Percentiles rank a stretch among this genome's conserved stretches.
Evolutionary conservation across 1,284 basidiomycete species (phyloP).

Genomic region (Austroboletus niveus): DNA sequence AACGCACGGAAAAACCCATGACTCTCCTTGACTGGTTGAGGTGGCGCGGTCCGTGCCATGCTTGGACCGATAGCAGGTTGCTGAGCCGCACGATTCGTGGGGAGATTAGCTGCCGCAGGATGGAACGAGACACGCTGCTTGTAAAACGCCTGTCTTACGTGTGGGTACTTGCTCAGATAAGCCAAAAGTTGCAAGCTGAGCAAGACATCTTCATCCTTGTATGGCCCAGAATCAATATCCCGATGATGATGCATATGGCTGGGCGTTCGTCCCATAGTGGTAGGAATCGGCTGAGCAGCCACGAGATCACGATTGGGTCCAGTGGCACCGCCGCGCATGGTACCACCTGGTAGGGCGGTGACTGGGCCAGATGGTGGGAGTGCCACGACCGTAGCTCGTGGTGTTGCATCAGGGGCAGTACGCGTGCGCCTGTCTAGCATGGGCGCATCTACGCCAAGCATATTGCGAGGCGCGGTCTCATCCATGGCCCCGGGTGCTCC

Average conservation of each 20-base stretch:
- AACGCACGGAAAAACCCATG: conserved; percentile 39
- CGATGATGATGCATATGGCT: conserved; percentile 28
- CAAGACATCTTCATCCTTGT: conserved; percentile 94
- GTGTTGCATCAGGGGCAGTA: conserved; percentile 39
- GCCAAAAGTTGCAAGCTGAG: conserved; percentile 91
- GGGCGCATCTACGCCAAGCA: conserved; percentile 29
- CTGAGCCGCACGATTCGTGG: conserved; percentile 8
- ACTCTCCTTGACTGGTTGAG: conserved; percentile 27
- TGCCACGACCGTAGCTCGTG: conserved; percentile 38
- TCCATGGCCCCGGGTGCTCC: conserved; percentile 76
- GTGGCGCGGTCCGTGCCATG: conserved; percentile 7
- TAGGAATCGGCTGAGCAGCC: conserved; percentile 17
- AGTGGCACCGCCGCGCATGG: conserved; percentile 10
- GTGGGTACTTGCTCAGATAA: conserved; percentile 97
- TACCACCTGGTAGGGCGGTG: conserved; percentile 9
- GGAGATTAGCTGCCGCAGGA: conserved; percentile 54
- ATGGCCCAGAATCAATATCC: conserved; percentile 54
- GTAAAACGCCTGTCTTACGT: conserved; percentile 97
- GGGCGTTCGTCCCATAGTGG: conserved; percentile 24
- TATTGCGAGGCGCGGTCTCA: conserved; percentile 29
- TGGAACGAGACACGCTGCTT: conserved; percentile 75
- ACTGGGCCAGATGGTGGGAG: conserved; percentile 30
- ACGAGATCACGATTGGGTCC: conserved; percentile 19
- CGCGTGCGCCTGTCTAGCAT: conserved; percentile 28
- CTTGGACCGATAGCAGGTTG: conserved; percentile 28